A percentile compares a stretch with the other conserved stretches of the same genome.
phyloP scores from a whole-genome alignment of 2,329 filamentous ascomycete genomes.

The Exophiala sp. region DNA sequence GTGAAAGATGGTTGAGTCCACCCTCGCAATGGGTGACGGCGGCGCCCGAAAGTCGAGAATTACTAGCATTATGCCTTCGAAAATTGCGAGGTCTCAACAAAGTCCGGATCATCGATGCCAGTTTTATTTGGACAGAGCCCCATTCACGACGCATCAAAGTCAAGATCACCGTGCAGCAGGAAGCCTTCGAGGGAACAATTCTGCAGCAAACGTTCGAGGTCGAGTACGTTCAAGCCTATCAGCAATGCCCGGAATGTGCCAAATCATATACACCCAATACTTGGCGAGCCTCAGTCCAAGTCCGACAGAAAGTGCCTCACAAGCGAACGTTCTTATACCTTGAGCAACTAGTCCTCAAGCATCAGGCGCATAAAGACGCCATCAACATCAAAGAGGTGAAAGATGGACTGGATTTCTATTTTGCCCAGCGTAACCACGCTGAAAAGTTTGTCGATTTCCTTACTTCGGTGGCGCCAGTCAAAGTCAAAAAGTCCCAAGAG shows the following conservation, averaged over 20 bases:
- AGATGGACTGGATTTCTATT: conserved; percentile 95
- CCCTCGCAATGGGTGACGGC: conserved; percentile 83
- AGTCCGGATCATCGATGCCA: conserved; percentile 89
- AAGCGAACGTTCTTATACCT: conserved; percentile 81
- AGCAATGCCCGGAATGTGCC: conserved; percentile 90
- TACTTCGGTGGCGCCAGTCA: conserved; percentile 70
- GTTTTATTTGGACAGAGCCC: conserved; percentile 97
- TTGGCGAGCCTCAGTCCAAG: conserved; percentile 88
- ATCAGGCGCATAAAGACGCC: conserved; percentile 81
- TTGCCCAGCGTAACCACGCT: conserved; percentile 79
- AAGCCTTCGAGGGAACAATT: conserved; percentile 60
- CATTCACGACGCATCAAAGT: conserved; percentile 89
- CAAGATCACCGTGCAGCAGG: conserved; percentile 86
- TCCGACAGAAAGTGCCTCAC: conserved; percentile 93
- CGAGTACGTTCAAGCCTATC: conserved; percentile 79
- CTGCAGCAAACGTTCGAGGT: conserved; percentile 95
- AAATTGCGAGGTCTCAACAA: conserved; percentile 81
- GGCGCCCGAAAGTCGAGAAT: conserved; percentile 78
- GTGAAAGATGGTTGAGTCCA: conserved; percentile 86
- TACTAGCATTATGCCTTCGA: conserved; percentile 83
- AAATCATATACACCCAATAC: conserved; percentile 97
- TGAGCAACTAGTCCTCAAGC: conserved; percentile 93
- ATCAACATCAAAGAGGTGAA: conserved; percentile 98
- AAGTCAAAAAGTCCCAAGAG: conserved; percentile 79
- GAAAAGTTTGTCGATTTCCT: conserved; percentile 91